Conservation (phyloP, 2,329 filamentous ascomycete species). For the Plenodomus tracheiphilus region DNA sequence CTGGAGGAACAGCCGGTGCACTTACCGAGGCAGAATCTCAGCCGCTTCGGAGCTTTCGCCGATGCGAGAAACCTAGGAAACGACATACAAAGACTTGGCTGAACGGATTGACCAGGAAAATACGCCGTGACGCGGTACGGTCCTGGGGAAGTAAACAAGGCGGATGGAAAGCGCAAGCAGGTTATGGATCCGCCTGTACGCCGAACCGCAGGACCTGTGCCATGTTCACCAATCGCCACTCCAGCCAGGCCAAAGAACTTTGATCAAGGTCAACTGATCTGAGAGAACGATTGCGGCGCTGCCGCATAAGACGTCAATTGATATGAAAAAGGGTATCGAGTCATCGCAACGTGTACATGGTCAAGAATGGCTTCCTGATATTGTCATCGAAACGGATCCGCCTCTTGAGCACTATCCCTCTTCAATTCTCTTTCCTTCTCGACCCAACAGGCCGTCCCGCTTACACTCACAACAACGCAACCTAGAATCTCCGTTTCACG, state of each 20-base stretch:
- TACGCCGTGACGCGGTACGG: not conserved
- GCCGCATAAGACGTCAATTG: not conserved
- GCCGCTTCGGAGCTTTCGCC: not conserved
- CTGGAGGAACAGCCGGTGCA: not conserved
- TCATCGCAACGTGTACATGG: not conserved
- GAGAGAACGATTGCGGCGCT: not conserved
- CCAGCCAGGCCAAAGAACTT: too few relatives aligned
- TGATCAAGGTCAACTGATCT: not conserved
- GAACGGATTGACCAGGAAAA: not conserved
- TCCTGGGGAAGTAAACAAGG: not conserved
- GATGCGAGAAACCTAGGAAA: not conserved
- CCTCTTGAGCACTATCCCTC: conserved; percentile 26
- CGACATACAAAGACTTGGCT: not conserved
- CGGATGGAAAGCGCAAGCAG: not conserved
- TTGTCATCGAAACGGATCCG: conserved; percentile 6
- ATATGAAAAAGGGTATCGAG: not conserved
- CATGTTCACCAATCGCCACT: too few relatives aligned
- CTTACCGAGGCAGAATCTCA: not conserved
- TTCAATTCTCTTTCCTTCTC: conserved; percentile 23
- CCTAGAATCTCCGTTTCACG: conserved; percentile 39
- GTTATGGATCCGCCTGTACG: not conserved
- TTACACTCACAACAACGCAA: conserved; percentile 38
- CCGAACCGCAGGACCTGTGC: too few relatives aligned
- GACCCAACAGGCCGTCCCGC: conserved; percentile 39
- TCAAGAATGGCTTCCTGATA: not conserved